A percentile compares a stretch with the other conserved stretches of the same genome.
Evolutionary conservation across 495 filamentous ascomycete genomes (phyloP).

Genomic region (Chlorociboria aeruginascens): DNA sequence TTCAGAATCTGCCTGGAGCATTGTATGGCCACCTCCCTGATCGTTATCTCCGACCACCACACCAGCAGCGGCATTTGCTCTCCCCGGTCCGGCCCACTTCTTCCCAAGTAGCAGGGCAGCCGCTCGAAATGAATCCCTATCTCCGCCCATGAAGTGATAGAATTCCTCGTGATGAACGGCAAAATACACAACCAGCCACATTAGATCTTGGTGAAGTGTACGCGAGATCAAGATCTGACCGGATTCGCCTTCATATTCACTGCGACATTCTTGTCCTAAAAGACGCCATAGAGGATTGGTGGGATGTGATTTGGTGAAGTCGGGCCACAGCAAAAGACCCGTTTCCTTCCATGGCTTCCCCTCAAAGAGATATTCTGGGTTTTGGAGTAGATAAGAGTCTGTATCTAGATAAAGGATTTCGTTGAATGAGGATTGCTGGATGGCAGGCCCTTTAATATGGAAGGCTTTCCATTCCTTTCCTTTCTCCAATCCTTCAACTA

Average conservation of each 20-base stretch:
- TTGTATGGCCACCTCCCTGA: background rate
- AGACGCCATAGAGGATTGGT: background rate
- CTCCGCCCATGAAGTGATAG: background rate
- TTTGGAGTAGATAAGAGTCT: background rate
- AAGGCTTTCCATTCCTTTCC: background rate
- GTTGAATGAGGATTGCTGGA: background rate
- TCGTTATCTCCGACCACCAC: background rate
- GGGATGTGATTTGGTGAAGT: background rate
- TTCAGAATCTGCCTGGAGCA: background rate
- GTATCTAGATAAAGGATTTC: constrained; percentile 1
- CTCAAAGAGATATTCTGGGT: background rate
- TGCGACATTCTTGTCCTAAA: background rate
- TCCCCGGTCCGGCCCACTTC: background rate
- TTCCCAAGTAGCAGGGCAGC: background rate
- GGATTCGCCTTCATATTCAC: background rate
- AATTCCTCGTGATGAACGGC: background rate
- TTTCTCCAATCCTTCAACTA: background rate
- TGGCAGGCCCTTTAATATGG: background rate
- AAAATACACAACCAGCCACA: background rate
- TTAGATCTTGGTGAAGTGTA: background rate
- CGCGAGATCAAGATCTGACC: background rate
- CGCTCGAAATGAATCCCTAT: background rate
- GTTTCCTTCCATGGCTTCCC: background rate
- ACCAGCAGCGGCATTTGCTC: background rate
- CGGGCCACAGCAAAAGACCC: background rate